Percentiles rank a stretch among this genome's conserved stretches.
phyloP scores from a whole-genome alignment of 169 alveolate species.

The Amoebophrya sp. region DNA sequence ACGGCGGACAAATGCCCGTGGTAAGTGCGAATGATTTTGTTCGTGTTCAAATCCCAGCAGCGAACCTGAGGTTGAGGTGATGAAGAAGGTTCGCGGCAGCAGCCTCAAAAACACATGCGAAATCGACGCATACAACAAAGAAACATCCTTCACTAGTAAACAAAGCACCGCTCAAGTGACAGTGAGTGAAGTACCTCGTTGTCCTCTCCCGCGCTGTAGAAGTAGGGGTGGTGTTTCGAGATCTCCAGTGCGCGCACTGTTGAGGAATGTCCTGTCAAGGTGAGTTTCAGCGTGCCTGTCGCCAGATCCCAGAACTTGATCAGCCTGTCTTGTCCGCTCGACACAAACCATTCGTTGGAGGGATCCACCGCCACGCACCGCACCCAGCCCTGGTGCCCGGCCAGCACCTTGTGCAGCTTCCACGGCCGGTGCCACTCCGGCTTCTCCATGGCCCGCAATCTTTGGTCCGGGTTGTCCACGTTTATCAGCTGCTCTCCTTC shows the following conservation, averaged over 20 bases:
- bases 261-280: slow-evolving; percentile 91
- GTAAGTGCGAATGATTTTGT: slow-evolving; percentile 85
- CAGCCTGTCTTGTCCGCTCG: slow-evolving; percentile 90
- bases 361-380: slow-evolving; percentile 87
- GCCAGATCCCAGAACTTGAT: slow-evolving; percentile 96
- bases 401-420: slow-evolving; percentile 83
- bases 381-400: slow-evolving; percentile 98
- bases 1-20: slow-evolving; percentile 94
- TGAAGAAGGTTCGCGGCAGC: no score
- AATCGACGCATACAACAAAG: no score
- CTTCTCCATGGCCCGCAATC: slow-evolving; percentile 3
- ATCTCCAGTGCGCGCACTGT: slow-evolving; percentile 79
- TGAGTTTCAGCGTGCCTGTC: slow-evolving; percentile 79
- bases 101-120: no score
- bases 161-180: no score
- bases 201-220: slow-evolving; percentile 94
- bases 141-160: no score
- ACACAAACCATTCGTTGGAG: slow-evolving; percentile 87
- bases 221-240: slow-evolving; percentile 84
- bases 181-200: no score
- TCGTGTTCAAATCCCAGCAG: slow-evolving; percentile 96
- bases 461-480: not conserved
- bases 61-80: no score
- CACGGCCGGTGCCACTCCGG: slow-evolving; percentile 89
- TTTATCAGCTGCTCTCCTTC: not conserved